Conservation (phyloP, 73 alveolate genomes). For the Paraurostyla sp. region DNA sequence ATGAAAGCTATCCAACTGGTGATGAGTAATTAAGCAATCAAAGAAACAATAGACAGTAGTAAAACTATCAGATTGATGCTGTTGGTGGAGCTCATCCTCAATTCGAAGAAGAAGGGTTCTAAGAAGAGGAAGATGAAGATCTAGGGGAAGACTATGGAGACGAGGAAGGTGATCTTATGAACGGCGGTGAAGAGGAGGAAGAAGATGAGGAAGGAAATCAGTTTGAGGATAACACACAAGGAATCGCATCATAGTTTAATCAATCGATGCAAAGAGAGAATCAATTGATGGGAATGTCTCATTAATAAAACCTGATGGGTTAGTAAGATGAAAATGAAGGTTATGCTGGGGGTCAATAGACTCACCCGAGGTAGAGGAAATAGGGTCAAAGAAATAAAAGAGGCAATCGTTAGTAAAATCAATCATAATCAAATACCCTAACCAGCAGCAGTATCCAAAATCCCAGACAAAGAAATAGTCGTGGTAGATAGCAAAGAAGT, state of each 20-base stretch:
- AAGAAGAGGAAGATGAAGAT: slow-evolving; percentile 50
- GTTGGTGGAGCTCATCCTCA: slow-evolving; percentile 53
- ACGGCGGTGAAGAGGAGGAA: slow-evolving; percentile 16
- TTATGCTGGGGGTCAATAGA: slow-evolving; percentile 28
- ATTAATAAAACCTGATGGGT: background rate
- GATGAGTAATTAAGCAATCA: background rate
- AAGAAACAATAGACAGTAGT: background rate
- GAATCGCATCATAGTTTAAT: background rate
- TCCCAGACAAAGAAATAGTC: slow-evolving; percentile 51
- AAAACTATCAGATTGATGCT: background rate
- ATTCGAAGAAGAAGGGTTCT: slow-evolving; percentile 39
- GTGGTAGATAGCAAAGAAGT: slow-evolving; percentile 50
- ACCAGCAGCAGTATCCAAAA: background rate
- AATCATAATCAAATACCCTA: background rate
- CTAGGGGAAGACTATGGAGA: slow-evolving; percentile 1
- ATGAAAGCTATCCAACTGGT: background rate
- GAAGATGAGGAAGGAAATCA: slow-evolving; percentile 56
- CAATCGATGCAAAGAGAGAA: background rate
- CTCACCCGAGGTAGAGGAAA: slow-evolving; percentile 18
- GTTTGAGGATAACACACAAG: slow-evolving; percentile 10
- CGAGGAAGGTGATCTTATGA: slow-evolving; percentile 11
- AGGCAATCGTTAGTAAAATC: slow-evolving; percentile 39
- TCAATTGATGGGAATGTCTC: background rate
- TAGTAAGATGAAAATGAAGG: slow-evolving; percentile 34
- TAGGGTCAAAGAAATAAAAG: slow-evolving; percentile 22